Conservation (phyloP, 202 grass and related monocot species). For the Carex sylvatica region DNA sequence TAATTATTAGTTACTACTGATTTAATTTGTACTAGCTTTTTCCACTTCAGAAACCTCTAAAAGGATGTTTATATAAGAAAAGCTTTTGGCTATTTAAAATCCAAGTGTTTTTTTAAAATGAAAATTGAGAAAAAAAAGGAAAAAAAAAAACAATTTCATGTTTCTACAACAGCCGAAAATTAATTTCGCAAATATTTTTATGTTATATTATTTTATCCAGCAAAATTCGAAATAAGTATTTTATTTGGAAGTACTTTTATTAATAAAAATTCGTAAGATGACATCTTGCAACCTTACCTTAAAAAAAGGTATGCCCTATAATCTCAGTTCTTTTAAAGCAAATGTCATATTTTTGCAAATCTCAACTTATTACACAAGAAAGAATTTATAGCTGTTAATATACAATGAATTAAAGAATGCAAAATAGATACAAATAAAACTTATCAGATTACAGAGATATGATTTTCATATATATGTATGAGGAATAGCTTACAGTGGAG, state of each 20-base stretch:
- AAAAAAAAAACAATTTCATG: not conserved
- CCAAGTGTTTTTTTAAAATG: not conserved
- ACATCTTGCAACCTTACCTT: too few species aligned
- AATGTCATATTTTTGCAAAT: too few species aligned
- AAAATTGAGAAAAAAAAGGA: not conserved
- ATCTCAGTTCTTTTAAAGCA: not conserved
- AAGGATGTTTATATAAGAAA: not conserved
- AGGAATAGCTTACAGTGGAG: slow-evolving; percentile 37
- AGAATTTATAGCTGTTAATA: too few species aligned
- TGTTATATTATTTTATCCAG: too few species aligned
- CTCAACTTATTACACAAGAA: too few species aligned
- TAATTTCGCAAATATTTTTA: not conserved
- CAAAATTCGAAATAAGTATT: not conserved
- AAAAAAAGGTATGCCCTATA: not conserved
- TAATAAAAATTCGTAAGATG: too few species aligned
- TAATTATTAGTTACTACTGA: not conserved
- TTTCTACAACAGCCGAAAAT: not conserved
- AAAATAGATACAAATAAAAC: not conserved
- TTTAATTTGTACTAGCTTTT: not conserved
- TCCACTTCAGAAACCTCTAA: not conserved
- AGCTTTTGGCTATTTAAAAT: not conserved
- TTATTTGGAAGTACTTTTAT: too few species aligned
- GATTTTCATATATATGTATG: not conserved
- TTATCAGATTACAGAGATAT: not conserved
- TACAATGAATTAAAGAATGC: not conserved